Conservation (phyloP, 306 rosid species). For the Hylodesmum podocarpum region DNA sequence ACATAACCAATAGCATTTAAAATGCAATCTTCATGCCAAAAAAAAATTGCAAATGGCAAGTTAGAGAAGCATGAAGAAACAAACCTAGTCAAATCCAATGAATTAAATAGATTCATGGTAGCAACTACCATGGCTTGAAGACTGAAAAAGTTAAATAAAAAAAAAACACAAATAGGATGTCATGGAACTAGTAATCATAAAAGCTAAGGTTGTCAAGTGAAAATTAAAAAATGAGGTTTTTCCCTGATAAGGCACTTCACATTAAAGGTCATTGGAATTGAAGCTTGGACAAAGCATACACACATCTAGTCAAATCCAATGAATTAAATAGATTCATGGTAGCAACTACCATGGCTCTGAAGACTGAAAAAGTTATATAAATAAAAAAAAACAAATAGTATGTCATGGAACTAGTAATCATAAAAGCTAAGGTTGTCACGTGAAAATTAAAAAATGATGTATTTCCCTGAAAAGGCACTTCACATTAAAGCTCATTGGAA, state of each 20-base stretch:
- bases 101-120: conserved; percentile 6
- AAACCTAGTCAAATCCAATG: conserved; percentile 1
- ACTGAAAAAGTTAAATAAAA: neutral
- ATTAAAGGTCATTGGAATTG: neutral
- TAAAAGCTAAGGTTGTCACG: neutral
- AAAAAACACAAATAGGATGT: neutral
- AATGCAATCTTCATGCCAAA: conserved; percentile 10
- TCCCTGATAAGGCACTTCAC: neutral
- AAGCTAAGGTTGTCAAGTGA: neutral
- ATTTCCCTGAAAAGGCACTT: neutral
- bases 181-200: neutral
- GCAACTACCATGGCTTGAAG: conserved; percentile 17
- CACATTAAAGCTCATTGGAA: neutral
- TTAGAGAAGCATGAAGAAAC: neutral
- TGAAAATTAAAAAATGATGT: neutral
- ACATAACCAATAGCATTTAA: conserved; percentile 21
- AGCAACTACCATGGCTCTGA: conserved; percentile 18
- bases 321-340: conserved; percentile 4
- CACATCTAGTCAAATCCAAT: neutral
- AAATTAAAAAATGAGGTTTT: neutral
- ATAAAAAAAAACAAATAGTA: neutral
- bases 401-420: neutral
- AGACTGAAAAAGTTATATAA: neutral
- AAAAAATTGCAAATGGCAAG: conserved; percentile 9
- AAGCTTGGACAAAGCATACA: neutral